Evolutionary conservation across 2,329 filamentous ascomycete genomes (phyloP).

Genomic region (Aspergillus versicolor): DNA sequence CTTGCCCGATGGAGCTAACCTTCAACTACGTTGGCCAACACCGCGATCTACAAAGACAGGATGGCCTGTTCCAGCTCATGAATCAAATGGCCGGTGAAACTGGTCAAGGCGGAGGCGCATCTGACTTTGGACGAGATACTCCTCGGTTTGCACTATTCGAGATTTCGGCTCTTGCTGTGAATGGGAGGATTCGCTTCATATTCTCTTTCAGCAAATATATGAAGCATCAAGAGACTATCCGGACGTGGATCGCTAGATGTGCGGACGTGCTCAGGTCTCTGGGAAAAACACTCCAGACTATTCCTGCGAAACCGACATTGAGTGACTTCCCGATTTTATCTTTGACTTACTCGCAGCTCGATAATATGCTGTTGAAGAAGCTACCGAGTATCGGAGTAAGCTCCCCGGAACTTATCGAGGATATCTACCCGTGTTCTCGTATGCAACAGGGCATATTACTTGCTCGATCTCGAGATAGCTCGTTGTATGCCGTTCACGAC

Average conservation of each 20-base stretch:
- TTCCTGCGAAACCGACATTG: slow-evolving; percentile 34
- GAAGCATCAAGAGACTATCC: slow-evolving; percentile 46
- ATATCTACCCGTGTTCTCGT: slow-evolving; percentile 41
- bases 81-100: slow-evolving; percentile 49
- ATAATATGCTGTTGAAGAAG: slow-evolving; percentile 36
- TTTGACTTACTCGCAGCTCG: slow-evolving; percentile 43
- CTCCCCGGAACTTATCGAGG: slow-evolving; percentile 39
- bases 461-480: slow-evolving; percentile 32
- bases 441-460: slow-evolving; percentile 41
- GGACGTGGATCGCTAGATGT: slow-evolving; percentile 44
- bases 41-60: slow-evolving; percentile 46
- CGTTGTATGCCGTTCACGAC: slow-evolving; percentile 39
- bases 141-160: slow-evolving; percentile 53
- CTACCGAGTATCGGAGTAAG: slow-evolving; percentile 38
- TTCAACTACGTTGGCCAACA: slow-evolving; percentile 44
- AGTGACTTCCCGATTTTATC: slow-evolving; percentile 49
- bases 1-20: slow-evolving; percentile 44
- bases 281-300: slow-evolving; percentile 25
- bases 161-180: slow-evolving; percentile 51
- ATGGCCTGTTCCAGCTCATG: slow-evolving; percentile 45
- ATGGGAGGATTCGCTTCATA: slow-evolving; percentile 47
- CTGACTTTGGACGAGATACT: slow-evolving; percentile 46
- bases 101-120: slow-evolving; percentile 44
- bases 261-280: slow-evolving; percentile 32
- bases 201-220: slow-evolving; percentile 54